Evolutionary conservation across 106 monocot genomes (phyloP).

Genomic region (Platanthera guangdongensis): DNA sequence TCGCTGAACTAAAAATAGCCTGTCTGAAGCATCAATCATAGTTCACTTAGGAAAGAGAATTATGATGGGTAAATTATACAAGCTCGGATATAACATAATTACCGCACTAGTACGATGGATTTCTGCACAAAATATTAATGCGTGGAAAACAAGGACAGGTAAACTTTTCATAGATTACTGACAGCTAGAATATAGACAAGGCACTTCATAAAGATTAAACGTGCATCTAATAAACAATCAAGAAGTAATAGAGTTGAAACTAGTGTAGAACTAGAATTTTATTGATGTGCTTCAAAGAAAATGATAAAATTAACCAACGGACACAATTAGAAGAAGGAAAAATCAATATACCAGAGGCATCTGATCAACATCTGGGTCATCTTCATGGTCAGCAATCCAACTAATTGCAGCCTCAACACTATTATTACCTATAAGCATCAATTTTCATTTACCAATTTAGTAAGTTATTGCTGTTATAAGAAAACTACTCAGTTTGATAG

Average conservation of each 20-base stretch:
- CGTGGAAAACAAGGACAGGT: neutral
- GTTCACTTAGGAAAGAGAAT: neutral
- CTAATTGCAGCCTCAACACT: constrained; percentile 79
- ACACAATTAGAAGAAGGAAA: neutral
- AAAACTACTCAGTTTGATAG: neutral
- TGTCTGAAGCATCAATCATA: neutral
- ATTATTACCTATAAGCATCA: constrained; percentile 52
- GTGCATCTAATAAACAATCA: neutral
- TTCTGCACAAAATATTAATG: neutral
- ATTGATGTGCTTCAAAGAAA: neutral
- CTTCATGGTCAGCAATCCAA: constrained; percentile 92
- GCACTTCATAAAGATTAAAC: neutral
- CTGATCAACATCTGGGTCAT: constrained; percentile 91
- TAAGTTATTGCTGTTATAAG: neutral
- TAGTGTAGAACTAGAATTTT: neutral
- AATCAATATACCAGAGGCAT: constrained; percentile 73
- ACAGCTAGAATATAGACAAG: neutral
- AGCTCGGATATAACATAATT: neutral
- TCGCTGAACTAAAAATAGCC: neutral
- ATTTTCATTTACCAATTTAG: neutral
- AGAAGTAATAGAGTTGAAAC: neutral
- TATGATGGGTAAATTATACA: neutral
- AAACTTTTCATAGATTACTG: neutral
- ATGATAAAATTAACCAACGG: neutral
- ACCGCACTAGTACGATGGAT: neutral